phyloP scores from a whole-genome alignment of 176 grass and related monocot species.

The Stipa capillata region DNA sequence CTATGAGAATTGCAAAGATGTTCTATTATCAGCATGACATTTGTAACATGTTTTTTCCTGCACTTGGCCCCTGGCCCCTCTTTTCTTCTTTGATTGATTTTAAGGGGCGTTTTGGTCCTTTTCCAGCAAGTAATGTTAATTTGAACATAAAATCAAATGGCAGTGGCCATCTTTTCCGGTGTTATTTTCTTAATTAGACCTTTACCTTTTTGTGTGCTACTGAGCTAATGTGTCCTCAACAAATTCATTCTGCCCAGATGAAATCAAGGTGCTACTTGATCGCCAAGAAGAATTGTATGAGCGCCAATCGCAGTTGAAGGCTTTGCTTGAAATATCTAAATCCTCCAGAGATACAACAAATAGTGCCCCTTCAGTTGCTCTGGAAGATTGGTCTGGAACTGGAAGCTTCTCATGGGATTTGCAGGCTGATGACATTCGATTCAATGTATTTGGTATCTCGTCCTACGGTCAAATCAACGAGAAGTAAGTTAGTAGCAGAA shows the following conservation, averaged over 20 bases:
- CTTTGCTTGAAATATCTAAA: constrained; percentile 60
- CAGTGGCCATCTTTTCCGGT: neutral
- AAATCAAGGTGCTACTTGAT: constrained; percentile 69
- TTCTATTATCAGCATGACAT: neutral
- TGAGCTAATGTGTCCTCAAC: neutral
- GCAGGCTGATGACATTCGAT: constrained; percentile 51
- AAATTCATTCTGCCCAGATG: constrained; percentile 29
- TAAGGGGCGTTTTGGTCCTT: neutral
- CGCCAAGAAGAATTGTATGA: constrained; percentile 65
- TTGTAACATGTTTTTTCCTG: neutral
- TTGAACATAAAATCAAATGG: constrained; percentile 3
- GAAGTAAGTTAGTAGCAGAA: constrained; percentile 48
- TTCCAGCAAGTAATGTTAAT: neutral
- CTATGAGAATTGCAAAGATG: neutral
- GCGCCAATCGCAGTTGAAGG: constrained; percentile 59
- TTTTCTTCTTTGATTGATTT: neutral
- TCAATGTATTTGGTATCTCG: constrained; percentile 84
- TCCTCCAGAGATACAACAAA: constrained; percentile 13
- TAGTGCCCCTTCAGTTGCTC: constrained; percentile 12
- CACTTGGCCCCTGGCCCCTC: neutral
- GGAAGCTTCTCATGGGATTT: constrained; percentile 75
- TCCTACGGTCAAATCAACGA: constrained; percentile 81
- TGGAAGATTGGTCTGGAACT: constrained; percentile 62
- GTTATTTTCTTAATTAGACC: constrained; percentile 5
- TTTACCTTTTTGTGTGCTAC: neutral